Conservation (phyloP, 2,329 filamentous ascomycete genomes). For the Epichloe gansuensis region DNA sequence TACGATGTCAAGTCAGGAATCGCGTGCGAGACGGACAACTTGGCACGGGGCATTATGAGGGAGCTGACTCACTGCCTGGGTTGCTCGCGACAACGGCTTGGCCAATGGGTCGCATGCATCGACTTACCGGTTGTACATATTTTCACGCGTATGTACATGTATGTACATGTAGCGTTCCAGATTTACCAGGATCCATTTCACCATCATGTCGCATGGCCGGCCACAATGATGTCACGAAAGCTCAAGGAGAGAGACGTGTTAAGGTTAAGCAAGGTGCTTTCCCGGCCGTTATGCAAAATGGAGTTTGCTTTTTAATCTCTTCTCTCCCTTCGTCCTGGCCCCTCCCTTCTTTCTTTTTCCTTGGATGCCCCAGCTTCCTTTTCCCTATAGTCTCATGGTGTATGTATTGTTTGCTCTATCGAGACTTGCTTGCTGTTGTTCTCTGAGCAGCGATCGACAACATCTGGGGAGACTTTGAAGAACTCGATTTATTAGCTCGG, state of each 20-base stretch:
- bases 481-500: background rate
- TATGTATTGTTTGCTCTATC: too few relatives aligned
- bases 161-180: background rate
- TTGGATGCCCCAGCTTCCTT: too few relatives aligned
- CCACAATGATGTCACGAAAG: background rate
- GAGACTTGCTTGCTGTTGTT: too few relatives aligned
- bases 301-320: too few relatives aligned
- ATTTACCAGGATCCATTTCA: background rate
- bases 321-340: background rate
- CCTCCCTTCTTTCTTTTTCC: background rate
- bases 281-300: background rate
- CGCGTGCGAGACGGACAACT: too few relatives aligned
- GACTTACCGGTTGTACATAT: background rate
- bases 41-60: too few relatives aligned
- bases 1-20: too few relatives aligned
- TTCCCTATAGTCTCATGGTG: too few relatives aligned
- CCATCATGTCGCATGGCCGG: background rate
- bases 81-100: too few relatives aligned
- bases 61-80: too few relatives aligned
- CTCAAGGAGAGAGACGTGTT: background rate
- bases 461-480: background rate
- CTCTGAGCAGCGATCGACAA: too few relatives aligned
- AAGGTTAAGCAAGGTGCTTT: background rate
- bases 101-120: background rate
- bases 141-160: background rate